Base-by-base conservation (phyloP, 2,329 filamentous ascomycete genomes). In the Botrytis galanthina region DNA sequence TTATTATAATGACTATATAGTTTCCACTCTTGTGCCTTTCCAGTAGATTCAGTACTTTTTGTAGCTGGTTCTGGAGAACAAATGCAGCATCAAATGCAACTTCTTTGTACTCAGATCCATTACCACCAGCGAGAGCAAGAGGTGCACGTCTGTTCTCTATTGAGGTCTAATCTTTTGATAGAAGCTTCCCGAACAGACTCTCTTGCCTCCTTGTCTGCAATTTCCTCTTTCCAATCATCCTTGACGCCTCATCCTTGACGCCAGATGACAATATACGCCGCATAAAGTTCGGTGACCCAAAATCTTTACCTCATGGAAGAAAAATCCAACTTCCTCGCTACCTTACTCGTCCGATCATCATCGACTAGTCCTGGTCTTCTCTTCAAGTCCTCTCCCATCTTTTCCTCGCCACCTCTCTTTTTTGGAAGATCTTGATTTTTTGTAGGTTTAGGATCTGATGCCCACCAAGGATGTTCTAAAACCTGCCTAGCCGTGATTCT, bases 401-500 rank as follows among this genome's bases (percentile, higher is more conserved):
- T 93, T 78, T 92, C 89, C 74, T 90, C 86, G 12, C 91, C 92
- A 0, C 89, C 91, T 8, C 88, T 87, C 81, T 95, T 96, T 76
- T 87, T 89, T 1, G 96, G 96, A 70, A 99, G 84, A 79, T 96
- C 90, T 80, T 93, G 89, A 79, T 94, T 94, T 75, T 87, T 88
- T 2, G 94, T 97, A 3, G 96, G 95, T 77, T 90, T 89, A 0
- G 96, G 96, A 51, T 96, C 92, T 37, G 88, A 89, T 59, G 88
- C 89, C 94, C 95, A 99, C 91, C 93, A 99, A 66, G 87, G 85
- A 81, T 98, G 95, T 81, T 90, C 86, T 72, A 99, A 86, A 81
- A 96, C 91, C 75, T 93, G 89, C 51, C 88, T 86, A 0, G 95
- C 93, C 0, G 91, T 93, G 78, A 93, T 91, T 74, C 96, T 87